A percentile compares a stretch with the other conserved stretches of the same genome.
These are phyloP conservation scores for Polyplosphaeria fusca DNA, from an alignment of 495 filamentous ascomycete species.

Conservation along the genomic window DNA sequence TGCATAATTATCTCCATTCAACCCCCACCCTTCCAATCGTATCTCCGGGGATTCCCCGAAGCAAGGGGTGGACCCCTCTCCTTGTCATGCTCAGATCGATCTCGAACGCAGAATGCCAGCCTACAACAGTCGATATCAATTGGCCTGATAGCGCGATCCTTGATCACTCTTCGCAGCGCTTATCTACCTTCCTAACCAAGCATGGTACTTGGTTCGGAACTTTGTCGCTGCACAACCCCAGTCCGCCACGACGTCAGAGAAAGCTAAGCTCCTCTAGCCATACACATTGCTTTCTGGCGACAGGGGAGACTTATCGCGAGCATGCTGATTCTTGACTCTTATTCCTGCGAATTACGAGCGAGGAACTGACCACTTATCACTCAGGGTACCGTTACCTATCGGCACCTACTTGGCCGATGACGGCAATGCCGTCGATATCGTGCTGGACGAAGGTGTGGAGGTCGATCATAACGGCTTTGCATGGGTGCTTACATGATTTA, in stretches of 20 bases:
- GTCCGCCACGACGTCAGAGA: neutral
- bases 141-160: neutral
- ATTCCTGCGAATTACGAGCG: neutral
- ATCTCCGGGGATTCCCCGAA: too few species aligned
- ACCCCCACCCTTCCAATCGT: too few species aligned
- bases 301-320: neutral
- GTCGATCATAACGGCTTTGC: neutral
- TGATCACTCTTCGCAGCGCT: neutral
- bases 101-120: too few species aligned
- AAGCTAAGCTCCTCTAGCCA: neutral
- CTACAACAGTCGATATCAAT: too few species aligned
- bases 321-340: neutral
- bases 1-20: too few species aligned
- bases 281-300: neutral
- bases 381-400: too few species aligned
- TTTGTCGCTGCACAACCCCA: neutral
- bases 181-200: conserved; percentile 19
- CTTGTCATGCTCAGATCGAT: too few species aligned
- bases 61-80: too few species aligned
- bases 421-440: neutral
- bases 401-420: too few species aligned
- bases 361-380: too few species aligned
- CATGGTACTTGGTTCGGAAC: neutral
- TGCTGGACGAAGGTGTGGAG: neutral
- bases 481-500: neutral